Evolutionary conservation across 2,329 filamentous ascomycete genomes (phyloP).

Genomic region (Hypomyces rosellus): DNA sequence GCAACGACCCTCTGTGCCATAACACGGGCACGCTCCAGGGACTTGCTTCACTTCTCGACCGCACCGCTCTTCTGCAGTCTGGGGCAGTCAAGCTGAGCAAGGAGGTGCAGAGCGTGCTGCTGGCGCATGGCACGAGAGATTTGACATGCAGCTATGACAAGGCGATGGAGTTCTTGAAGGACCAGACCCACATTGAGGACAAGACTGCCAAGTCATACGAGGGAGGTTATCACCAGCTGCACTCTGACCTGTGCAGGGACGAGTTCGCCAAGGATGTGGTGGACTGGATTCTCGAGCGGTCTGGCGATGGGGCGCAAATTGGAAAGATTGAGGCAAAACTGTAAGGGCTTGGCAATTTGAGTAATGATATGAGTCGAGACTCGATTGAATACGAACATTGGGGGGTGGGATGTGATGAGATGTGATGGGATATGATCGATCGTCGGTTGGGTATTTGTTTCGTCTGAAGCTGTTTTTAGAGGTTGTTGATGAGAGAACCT

Average conservation of each 20-base stretch:
- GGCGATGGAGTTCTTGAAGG: slow-evolving; percentile 57
- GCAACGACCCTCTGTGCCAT: slow-evolving; percentile 66
- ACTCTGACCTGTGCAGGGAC: slow-evolving; percentile 51
- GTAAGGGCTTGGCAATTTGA: slow-evolving; percentile 15
- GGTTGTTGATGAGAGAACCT: too few relatives aligned
- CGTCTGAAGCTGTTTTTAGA: too few relatives aligned
- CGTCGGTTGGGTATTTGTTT: too few relatives aligned
- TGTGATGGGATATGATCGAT: too few relatives aligned
- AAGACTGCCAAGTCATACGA: slow-evolving; percentile 67
- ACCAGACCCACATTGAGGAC: slow-evolving; percentile 53
- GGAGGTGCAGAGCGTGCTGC: slow-evolving; percentile 58
- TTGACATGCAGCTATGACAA: slow-evolving; percentile 59
- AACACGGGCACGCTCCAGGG: slow-evolving; percentile 82
- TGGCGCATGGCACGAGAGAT: slow-evolving; percentile 74
- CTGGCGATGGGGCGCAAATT: slow-evolving; percentile 13
- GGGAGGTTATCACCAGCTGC: slow-evolving; percentile 72
- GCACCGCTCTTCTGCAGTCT: slow-evolving; percentile 53
- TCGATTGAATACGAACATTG: too few relatives aligned
- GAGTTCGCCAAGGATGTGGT: slow-evolving; percentile 54
- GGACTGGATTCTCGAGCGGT: slow-evolving; percentile 56
- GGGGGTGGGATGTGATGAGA: too few relatives aligned
- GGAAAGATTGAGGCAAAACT: slow-evolving; percentile 31
- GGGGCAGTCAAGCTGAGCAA: slow-evolving; percentile 48
- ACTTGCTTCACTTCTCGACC: slow-evolving; percentile 69
- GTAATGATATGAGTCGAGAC: too few relatives aligned